Conservation (phyloP, 2,329 filamentous ascomycete species). For the Cyphellophora attinorum region DNA sequence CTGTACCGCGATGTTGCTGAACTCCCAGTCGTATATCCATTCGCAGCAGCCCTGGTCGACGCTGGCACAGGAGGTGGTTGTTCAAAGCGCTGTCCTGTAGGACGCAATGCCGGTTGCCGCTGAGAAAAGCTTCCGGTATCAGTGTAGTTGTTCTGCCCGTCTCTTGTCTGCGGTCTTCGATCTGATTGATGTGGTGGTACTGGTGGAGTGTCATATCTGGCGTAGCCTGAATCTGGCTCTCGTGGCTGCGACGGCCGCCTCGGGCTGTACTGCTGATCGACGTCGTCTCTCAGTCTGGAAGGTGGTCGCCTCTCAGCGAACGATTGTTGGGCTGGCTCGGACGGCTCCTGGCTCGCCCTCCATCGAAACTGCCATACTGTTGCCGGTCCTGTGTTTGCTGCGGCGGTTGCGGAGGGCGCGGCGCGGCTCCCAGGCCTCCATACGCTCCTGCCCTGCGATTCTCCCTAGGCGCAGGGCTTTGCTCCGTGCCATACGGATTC, state of each 20-base stretch:
- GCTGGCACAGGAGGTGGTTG: not conserved
- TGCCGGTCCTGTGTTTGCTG: not conserved
- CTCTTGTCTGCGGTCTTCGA: constrained; percentile 8
- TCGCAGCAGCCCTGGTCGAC: not conserved
- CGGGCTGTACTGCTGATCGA: constrained; percentile 8
- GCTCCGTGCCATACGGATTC: constrained; percentile 14
- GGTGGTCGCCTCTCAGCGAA: not conserved
- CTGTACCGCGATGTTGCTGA: not conserved
- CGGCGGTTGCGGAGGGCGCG: not conserved
- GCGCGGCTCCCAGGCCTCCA: constrained; percentile 11
- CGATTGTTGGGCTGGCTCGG: too few species aligned
- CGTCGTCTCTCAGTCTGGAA: not conserved
- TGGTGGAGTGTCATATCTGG: constrained; percentile 1
- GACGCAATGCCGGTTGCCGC: constrained; percentile 1
- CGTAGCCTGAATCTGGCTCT: not conserved
- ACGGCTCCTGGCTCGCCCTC: not conserved
- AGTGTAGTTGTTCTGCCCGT: constrained; percentile 14
- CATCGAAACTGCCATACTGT: not conserved
- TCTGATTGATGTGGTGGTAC: not conserved
- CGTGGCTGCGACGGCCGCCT: constrained; percentile 3
- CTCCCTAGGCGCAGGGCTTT: not conserved
- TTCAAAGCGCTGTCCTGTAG: not conserved
- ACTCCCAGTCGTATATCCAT: not conserved
- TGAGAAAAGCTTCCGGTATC: constrained; percentile 10
- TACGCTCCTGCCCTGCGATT: constrained; percentile 10